phyloP scores from a whole-genome alignment of 345 rosid species.

The Xanthoceras sorbifolium region DNA sequence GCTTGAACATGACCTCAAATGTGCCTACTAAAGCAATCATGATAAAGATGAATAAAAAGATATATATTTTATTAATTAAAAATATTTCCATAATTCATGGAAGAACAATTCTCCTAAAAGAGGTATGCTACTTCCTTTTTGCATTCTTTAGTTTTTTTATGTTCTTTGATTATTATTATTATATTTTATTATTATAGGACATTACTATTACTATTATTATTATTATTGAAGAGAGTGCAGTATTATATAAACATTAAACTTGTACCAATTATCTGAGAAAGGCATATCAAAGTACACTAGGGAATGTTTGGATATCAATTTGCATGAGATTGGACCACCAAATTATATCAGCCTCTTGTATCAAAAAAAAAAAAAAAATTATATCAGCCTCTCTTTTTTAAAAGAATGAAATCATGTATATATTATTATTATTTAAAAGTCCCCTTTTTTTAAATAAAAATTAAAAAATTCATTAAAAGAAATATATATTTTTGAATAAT shows the following conservation, averaged over 20 bases:
- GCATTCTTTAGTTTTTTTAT: background rate
- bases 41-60: background rate
- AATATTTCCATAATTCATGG: constrained; percentile 33
- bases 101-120: constrained; percentile 17
- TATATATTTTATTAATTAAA: constrained; percentile 1
- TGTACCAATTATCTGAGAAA: constrained; percentile 3
- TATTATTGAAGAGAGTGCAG: constrained; percentile 12
- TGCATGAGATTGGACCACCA: constrained; percentile 15
- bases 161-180: background rate
- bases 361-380: too few relatives aligned
- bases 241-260: background rate
- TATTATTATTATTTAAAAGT: too few relatives aligned
- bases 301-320: constrained; percentile 5
- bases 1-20: constrained; percentile 14
- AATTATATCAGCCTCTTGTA: too few relatives aligned
- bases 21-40: constrained; percentile 17
- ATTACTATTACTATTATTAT: background rate
- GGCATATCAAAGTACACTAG: background rate
- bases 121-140: background rate
- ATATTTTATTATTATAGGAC: too few relatives aligned
- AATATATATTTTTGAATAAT: too few relatives aligned
- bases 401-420: background rate
- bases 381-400: background rate
- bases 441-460: too few relatives aligned
- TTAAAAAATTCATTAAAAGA: too few relatives aligned